Evolutionary conservation across 2,329 filamentous ascomycete species (phyloP).

Genomic region (Epichloe sylvatica): DNA sequence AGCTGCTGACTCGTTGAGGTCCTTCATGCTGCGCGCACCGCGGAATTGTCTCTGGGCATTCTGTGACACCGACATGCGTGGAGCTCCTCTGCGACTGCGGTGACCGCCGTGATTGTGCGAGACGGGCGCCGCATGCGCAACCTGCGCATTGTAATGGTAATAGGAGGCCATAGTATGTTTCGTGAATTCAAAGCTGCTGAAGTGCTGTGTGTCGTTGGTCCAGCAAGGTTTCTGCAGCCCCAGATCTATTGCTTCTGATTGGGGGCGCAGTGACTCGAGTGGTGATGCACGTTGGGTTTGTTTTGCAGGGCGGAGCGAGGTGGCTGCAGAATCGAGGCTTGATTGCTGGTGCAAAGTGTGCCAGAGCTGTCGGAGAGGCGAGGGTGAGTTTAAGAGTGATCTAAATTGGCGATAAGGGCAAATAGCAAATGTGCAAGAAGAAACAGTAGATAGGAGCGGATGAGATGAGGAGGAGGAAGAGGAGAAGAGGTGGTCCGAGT

Average conservation of each 20-base stretch:
- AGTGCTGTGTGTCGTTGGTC: neutral
- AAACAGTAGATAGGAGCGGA: neutral
- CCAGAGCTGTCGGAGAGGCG: neutral
- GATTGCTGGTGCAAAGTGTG: neutral
- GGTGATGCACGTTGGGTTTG: neutral
- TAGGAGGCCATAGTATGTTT: constrained; percentile 43
- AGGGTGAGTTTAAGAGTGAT: neutral
- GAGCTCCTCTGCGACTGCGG: constrained; percentile 68
- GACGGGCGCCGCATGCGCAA: constrained; percentile 42
- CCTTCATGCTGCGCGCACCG: constrained; percentile 72
- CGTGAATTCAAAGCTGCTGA: neutral
- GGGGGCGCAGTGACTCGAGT: constrained; percentile 10
- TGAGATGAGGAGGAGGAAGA: neutral
- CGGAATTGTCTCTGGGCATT: constrained; percentile 80
- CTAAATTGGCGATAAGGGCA: neutral
- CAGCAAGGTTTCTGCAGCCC: neutral
- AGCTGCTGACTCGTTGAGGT: constrained; percentile 64
- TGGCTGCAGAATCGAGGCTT: neutral
- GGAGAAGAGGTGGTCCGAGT: neutral
- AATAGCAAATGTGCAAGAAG: neutral
- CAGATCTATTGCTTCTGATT: neutral
- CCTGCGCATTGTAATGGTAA: constrained; percentile 47
- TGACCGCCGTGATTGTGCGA: constrained; percentile 61
- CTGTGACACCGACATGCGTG: constrained; percentile 65
- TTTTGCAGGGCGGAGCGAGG: neutral